These are phyloP conservation scores for Senecio squalidus DNA, from an alignment of 140 eudicot genomes.

Conservation along the genomic window DNA sequence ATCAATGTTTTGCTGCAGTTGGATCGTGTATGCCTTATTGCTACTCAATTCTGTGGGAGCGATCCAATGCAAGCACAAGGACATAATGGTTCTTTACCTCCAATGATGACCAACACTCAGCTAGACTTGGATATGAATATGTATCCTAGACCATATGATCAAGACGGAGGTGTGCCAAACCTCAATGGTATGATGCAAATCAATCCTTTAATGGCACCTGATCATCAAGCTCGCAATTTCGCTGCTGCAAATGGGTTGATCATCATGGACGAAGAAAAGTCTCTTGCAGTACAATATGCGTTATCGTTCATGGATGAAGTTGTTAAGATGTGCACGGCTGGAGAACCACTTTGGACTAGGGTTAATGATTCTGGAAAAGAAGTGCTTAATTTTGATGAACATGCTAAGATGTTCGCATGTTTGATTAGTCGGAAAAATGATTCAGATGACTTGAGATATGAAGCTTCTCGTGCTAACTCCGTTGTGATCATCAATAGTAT, in stretches of 20 bases:
- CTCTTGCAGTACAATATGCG: conserved; percentile 67
- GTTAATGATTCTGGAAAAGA: conserved; percentile 38
- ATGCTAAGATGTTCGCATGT: conserved; percentile 66
- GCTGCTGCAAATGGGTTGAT: conserved; percentile 33
- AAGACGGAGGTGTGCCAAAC: conserved; percentile 32
- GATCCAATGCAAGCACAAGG: conserved; percentile 50
- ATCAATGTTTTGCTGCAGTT: conserved; percentile 37
- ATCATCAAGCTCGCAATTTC: conserved; percentile 36
- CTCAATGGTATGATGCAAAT: conserved; percentile 46
- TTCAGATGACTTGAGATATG: conserved; percentile 41
- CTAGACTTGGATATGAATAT: conserved; percentile 66
- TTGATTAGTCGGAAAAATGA: conserved; percentile 30
- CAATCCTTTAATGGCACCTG: conserved; percentile 46
- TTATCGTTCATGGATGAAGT: conserved; percentile 61
- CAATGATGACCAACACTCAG: conserved; percentile 30
- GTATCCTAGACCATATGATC: conserved; percentile 65
- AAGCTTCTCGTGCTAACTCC: conserved; percentile 63
- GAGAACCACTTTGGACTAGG: conserved; percentile 74
- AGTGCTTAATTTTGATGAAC: conserved; percentile 67
- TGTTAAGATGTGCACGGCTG: conserved; percentile 57
- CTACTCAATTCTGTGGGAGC: conserved; percentile 59
- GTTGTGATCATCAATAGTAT: conserved; percentile 88
- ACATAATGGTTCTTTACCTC: conserved; percentile 41
- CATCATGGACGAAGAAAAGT: conserved; percentile 72
- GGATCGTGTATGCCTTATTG: conserved; percentile 67